Base-by-base conservation (phyloP, 2,329 filamentous ascomycete genomes). In the Alternaria arborescens region DNA sequence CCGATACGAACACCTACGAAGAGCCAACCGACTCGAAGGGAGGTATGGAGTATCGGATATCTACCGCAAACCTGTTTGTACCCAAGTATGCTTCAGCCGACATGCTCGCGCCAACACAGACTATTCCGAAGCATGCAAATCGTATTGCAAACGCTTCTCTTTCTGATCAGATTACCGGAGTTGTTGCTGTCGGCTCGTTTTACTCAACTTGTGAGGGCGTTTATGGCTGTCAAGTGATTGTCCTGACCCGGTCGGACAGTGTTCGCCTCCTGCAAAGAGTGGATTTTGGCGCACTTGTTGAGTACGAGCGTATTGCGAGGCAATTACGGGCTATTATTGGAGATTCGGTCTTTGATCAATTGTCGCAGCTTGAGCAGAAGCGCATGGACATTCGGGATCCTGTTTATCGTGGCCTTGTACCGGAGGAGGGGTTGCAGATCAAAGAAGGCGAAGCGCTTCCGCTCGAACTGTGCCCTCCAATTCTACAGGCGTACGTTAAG, bases 211-310 rank as follows among this genome's bases (percentile, higher is more conserved):
- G 26, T 16, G 6, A 56, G 18, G 54, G 54, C 20, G 44, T 56
- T 56, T 22, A 28, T 30, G 28, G 54, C 20, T 5, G 20, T 22
- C 2, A 24, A 24, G 38, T 56, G 11, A 8, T 50, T 28, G 44
- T 56, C 20, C 3, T 40, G 10, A 50, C 36, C 38, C 12, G 8
- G 1, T 36, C 20, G 16, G 54, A 51, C 16, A 50, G 14, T 28
- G 11, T 56, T 42, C 36, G 8, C 10, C 38, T 56, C 8, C 38
- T 56, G 11, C 2, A 20, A 16, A 18, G 14, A 51, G 54, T 43
- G 4, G 4, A 34, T 56, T 30, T 56, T 28, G 28, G 10, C 44
- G 38, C 44, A 40, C 54, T 56, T 56, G 12, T 43, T 20, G 14
- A 3, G 18, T 5, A 26, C 26, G 3, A 40, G 38, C 54, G 54